A percentile compares a stretch with the other conserved stretches of the same genome.
These are phyloP conservation scores for Amphibolis antarctica DNA, from an alignment of 106 monocot genomes.

Conservation along the genomic window DNA sequence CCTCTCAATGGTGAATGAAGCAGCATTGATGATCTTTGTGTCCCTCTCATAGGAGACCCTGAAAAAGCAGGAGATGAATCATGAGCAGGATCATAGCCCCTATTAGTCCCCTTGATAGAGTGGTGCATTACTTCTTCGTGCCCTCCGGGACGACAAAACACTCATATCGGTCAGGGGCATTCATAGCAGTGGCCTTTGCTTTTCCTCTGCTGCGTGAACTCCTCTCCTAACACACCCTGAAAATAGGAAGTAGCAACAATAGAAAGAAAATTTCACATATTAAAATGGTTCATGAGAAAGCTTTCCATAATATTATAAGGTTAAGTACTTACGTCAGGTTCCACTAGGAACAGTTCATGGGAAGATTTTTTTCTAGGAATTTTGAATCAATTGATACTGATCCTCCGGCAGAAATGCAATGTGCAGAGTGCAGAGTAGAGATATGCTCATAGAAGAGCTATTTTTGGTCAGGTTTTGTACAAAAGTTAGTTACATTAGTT, in stretches of 20 bases:
- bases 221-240: too few species aligned
- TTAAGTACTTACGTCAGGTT: too few species aligned
- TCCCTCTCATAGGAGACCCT: constrained; percentile 94
- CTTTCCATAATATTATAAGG: too few species aligned
- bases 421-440: constrained; percentile 96
- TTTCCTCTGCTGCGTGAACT: not conserved
- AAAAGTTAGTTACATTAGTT: not conserved
- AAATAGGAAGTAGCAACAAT: too few species aligned
- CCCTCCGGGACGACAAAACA: constrained; percentile 96
- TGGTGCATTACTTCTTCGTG: constrained; percentile 70
- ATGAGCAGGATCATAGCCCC: not conserved
- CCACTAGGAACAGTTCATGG: too few species aligned
- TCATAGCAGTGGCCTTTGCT: constrained; percentile 32
- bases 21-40: constrained; percentile 96
- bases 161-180: constrained; percentile 96
- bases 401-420: constrained; percentile 97
- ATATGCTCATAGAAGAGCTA: constrained; percentile 32
- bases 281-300: too few species aligned
- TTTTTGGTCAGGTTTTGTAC: not conserved
- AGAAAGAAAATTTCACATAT: too few species aligned
- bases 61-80: not conserved
- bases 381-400: constrained; percentile 98
- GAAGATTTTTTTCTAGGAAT: too few species aligned
- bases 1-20: constrained; percentile 87
- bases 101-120: not conserved